A percentile compares a stretch with the other conserved stretches of the same genome.
Conservation (phyloP, 345 rosid genomes). For the Gossypium raimondii region DNA sequence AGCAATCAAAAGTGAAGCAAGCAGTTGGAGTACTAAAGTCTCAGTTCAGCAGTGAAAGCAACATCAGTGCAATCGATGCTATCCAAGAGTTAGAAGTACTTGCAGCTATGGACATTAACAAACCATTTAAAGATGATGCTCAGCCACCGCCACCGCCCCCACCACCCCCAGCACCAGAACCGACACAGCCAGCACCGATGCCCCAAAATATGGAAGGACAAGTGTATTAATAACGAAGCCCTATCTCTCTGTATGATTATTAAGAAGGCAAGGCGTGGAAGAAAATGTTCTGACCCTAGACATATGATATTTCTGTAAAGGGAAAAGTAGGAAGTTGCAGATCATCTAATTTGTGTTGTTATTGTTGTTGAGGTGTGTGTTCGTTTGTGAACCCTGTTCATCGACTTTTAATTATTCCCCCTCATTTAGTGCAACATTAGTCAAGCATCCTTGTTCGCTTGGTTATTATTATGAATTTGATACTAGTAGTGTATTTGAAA, state of each 20-base stretch:
- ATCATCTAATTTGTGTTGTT: constrained; percentile 12
- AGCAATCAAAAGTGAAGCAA: constrained; percentile 60
- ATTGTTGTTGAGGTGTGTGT: constrained; percentile 8
- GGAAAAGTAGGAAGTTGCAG: constrained; percentile 18
- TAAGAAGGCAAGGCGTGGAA: constrained; percentile 12
- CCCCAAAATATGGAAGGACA: neutral
- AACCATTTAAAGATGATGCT: constrained; percentile 32
- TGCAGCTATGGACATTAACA: constrained; percentile 36
- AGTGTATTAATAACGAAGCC: neutral
- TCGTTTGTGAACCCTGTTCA: constrained; percentile 7
- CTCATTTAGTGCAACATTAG: neutral
- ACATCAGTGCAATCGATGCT: constrained; percentile 36
- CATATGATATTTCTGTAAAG: constrained; percentile 13
- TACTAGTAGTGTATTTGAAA: no score
- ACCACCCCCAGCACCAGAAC: neutral
- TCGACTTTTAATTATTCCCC: neutral
- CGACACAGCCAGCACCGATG: constrained; percentile 5
- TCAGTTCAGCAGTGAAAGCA: constrained; percentile 29
- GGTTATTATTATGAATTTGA: neutral
- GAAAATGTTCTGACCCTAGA: constrained; percentile 27
- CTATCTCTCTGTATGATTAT: neutral
- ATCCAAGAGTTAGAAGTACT: constrained; percentile 65
- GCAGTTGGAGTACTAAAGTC: constrained; percentile 45
- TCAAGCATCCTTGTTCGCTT: neutral
- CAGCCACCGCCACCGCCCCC: neutral